A percentile compares a stretch with the other conserved stretches of the same genome.
Conservation (phyloP, 306 rosid genomes). For the Corylus avellana region DNA sequence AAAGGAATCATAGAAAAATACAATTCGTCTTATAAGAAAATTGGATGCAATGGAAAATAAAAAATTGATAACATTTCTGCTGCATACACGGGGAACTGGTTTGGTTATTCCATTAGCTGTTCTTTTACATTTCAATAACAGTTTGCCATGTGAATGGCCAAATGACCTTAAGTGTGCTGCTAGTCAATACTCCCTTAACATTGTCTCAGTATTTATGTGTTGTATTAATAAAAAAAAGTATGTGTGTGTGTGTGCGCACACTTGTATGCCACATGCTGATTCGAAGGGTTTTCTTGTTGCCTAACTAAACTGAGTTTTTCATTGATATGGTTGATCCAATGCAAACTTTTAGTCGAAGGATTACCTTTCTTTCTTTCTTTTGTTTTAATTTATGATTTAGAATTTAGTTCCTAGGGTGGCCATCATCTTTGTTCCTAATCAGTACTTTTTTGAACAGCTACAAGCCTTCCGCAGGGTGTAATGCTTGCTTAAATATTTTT, state of each 20-base stretch:
- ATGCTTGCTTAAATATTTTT: neutral
- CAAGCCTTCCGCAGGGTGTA: neutral
- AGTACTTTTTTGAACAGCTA: neutral
- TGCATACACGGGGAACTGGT: neutral
- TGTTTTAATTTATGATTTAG: neutral
- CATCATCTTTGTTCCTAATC: neutral
- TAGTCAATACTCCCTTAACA: neutral
- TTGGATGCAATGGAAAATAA: neutral
- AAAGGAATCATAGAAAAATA: neutral
- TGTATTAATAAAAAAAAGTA: neutral
- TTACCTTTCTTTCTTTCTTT: neutral
- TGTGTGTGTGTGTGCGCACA: neutral
- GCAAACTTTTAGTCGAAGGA: neutral
- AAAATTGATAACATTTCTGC: neutral
- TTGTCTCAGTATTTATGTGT: neutral
- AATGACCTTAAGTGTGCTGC: neutral
- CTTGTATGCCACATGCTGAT: neutral
- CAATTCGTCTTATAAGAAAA: neutral
- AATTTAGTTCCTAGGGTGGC: neutral
- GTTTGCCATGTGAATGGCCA: neutral
- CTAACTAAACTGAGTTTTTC: neutral
- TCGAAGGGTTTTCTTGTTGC: neutral
- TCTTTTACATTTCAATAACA: neutral
- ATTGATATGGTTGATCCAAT: neutral
- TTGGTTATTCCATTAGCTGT: neutral